A percentile compares a stretch with the other conserved stretches of the same genome.
phyloP scores from a whole-genome alignment of 805 yeast species.

The Vanderwaltozyma verrucispora region DNA sequence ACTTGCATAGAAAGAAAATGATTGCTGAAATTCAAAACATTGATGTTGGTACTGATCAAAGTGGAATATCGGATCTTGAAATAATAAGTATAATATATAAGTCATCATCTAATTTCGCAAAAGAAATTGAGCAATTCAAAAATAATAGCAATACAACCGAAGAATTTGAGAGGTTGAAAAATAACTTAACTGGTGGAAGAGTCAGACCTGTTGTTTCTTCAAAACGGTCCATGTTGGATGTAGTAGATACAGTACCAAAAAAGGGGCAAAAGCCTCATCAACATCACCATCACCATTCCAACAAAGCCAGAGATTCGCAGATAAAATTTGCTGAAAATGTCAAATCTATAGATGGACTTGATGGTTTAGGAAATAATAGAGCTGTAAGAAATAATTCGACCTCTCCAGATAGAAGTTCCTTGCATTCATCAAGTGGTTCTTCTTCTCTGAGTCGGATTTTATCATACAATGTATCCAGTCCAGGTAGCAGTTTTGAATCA shows the following conservation, averaged over 20 bases:
- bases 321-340: conserved; percentile 20
- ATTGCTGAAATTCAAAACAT: conserved; percentile 4
- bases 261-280: conserved; percentile 2
- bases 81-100: conserved; percentile 5
- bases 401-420: conserved; percentile 1
- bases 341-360: conserved; percentile 13
- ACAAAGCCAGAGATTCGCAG: conserved; percentile 2
- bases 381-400: background rate
- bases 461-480: conserved; percentile 1
- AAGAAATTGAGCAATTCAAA: conserved; percentile 10
- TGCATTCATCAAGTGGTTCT: background rate
- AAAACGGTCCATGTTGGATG: conserved; percentile 18
- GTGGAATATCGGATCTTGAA: background rate
- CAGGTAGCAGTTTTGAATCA: background rate
- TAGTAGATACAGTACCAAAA: conserved; percentile 6
- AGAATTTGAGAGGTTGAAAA: conserved; percentile 11
- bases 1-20: conserved; percentile 8
- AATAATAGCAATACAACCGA: conserved; percentile 5
- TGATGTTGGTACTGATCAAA: conserved; percentile 3
- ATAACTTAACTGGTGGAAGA: conserved; percentile 14
- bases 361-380: conserved; percentile 7
- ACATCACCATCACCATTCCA: conserved; percentile 3
- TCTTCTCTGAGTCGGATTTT: background rate
- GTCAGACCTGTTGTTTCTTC: conserved; percentile 2
- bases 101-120: conserved; percentile 12